These are phyloP conservation scores for Gossypium gossypioides DNA, from an alignment of 441 rosid genomes.

Conservation along the genomic window DNA sequence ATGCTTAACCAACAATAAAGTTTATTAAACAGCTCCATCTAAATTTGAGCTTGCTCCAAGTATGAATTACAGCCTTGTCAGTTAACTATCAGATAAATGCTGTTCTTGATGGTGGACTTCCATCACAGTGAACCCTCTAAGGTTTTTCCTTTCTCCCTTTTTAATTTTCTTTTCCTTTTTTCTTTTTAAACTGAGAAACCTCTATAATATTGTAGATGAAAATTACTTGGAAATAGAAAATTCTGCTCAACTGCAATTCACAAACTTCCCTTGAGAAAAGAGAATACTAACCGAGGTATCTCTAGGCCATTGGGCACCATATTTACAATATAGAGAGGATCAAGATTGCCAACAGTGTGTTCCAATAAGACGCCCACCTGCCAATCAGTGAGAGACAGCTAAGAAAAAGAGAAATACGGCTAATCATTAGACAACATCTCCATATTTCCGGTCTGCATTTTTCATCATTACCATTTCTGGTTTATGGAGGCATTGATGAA, in stretches of 20 bases:
- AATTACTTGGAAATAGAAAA: neutral
- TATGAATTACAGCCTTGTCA: neutral
- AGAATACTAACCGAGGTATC: conserved; percentile 77
- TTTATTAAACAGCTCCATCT: neutral
- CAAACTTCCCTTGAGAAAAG: neutral
- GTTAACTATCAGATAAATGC: neutral
- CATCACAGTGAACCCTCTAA: neutral
- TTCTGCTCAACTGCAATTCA: neutral
- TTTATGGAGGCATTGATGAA: conserved; percentile 82
- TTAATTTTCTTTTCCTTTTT: neutral
- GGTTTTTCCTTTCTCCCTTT: neutral
- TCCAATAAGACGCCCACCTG: conserved; percentile 93
- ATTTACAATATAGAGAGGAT: conserved; percentile 91
- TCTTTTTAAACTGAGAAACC: neutral
- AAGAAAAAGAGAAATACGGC: neutral
- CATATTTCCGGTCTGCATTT: neutral
- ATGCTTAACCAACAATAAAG: neutral
- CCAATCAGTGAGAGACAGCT: conserved; percentile 22
- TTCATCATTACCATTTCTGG: conserved; percentile 74
- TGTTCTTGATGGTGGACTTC: neutral
- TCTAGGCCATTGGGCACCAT: conserved; percentile 96
- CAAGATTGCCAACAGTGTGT: conserved; percentile 97
- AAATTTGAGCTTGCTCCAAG: neutral
- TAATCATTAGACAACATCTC: neutral
- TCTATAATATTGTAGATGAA: neutral